These are phyloP conservation scores for Lachnellula willkommii DNA, from an alignment of 2,329 filamentous ascomycete genomes.

Conservation along the genomic window DNA sequence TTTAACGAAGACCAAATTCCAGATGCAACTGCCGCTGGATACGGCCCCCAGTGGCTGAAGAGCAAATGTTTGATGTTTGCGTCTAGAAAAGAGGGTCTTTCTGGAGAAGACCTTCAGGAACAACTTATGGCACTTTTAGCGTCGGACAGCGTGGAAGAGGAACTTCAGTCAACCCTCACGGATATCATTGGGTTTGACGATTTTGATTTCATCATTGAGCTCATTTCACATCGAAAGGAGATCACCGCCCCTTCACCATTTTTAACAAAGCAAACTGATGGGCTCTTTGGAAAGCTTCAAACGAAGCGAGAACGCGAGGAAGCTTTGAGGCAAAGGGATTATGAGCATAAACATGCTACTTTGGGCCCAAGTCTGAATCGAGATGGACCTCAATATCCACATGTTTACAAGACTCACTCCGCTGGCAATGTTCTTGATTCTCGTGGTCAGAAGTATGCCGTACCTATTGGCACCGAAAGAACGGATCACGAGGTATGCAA, in stretches of 20 bases:
- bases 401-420: constrained; percentile 80
- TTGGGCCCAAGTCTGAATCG: constrained; percentile 67
- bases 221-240: constrained; percentile 71
- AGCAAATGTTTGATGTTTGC: constrained; percentile 64
- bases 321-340: constrained; percentile 68
- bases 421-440: constrained; percentile 81
- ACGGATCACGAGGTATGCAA: constrained; percentile 49
- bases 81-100: constrained; percentile 58
- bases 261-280: constrained; percentile 34
- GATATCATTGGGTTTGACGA: constrained; percentile 92
- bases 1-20: constrained; percentile 43
- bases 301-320: constrained; percentile 74
- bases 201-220: constrained; percentile 83
- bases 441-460: constrained; percentile 73
- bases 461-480: constrained; percentile 71
- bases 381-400: constrained; percentile 74
- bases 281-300: constrained; percentile 54
- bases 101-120: constrained; percentile 64
- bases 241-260: constrained; percentile 49
- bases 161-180: constrained; percentile 83
- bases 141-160: constrained; percentile 66
- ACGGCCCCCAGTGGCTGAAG: constrained; percentile 65
- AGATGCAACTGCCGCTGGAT: constrained; percentile 31
- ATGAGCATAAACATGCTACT: constrained; percentile 72
- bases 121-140: constrained; percentile 72